Evolutionary conservation across 768 basidiomycete species (phyloP).

Genomic region (Leccinum rimulosum): DNA sequence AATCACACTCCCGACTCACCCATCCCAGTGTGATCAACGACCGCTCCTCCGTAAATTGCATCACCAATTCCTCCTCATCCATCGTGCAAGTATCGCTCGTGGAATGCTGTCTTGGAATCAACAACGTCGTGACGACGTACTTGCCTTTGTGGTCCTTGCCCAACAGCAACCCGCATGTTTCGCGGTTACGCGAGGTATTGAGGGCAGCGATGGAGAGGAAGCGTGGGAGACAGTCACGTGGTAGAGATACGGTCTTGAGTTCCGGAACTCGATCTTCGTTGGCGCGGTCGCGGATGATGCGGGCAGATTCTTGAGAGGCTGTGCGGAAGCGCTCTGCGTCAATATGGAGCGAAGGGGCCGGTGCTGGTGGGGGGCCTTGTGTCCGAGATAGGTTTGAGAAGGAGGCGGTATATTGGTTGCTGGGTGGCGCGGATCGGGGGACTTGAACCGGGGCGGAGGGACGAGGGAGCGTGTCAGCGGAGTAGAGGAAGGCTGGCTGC

Average conservation of each 20-base stretch:
- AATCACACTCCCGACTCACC: constrained; percentile 47
- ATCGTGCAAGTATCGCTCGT: constrained; percentile 92
- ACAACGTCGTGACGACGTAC: constrained; percentile 72
- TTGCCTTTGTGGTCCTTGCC: constrained; percentile 62
- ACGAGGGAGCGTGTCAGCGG: constrained; percentile 35
- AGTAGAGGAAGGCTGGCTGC: constrained; percentile 28
- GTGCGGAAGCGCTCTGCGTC: constrained; percentile 31
- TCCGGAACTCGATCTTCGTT: constrained; percentile 38
- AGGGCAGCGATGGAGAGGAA: constrained; percentile 76
- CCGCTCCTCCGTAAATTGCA: constrained; percentile 80
- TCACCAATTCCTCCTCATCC: constrained; percentile 84
- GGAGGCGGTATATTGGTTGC: constrained; percentile 17
- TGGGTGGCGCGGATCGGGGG: constrained; percentile 4
- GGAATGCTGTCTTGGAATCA: constrained; percentile 87
- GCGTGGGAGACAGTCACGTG: constrained; percentile 66
- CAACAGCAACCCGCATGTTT: constrained; percentile 85
- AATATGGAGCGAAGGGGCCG: constrained; percentile 22
- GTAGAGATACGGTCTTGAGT: constrained; percentile 65
- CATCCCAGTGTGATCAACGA: constrained; percentile 86
- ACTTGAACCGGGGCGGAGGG: constrained; percentile 29
- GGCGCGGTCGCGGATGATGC: constrained; percentile 30
- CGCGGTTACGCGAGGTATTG: constrained; percentile 75
- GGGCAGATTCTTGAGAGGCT: constrained; percentile 35
- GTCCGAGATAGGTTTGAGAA: constrained; percentile 29
- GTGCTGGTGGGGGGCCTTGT: constrained; percentile 22